Conservation (phyloP, 768 basidiomycete genomes). For the Tephrocybe sp. region DNA sequence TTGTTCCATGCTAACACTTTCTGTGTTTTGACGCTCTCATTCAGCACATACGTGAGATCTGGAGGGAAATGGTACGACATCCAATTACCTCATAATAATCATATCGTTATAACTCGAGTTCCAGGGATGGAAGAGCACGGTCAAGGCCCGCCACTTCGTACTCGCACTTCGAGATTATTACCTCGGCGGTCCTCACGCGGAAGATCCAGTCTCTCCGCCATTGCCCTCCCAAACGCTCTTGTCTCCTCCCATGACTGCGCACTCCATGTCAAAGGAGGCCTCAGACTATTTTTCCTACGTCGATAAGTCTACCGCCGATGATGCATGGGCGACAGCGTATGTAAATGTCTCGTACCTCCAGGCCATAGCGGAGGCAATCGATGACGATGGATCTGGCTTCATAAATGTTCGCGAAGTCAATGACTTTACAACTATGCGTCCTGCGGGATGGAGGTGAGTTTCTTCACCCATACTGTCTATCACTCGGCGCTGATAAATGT, state of each 20-base stretch:
- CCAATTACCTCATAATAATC: not conserved
- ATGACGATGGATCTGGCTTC: slow-evolving; percentile 6
- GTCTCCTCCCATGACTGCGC: not conserved
- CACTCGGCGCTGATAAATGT: no score
- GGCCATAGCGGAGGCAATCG: slow-evolving; percentile 3
- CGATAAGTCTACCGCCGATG: not conserved
- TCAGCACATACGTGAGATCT: not conserved
- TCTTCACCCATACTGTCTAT: no score
- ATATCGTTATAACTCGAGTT: not conserved
- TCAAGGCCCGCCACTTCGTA: slow-evolving; percentile 2
- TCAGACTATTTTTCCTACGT: not conserved
- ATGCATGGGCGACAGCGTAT: not conserved
- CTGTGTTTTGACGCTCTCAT: not conserved
- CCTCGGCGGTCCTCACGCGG: not conserved
- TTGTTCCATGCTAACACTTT: not conserved
- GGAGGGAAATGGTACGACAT: not conserved
- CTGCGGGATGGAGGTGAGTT: slow-evolving; percentile 2
- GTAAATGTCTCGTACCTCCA: not conserved
- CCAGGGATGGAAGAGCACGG: slow-evolving; percentile 3
- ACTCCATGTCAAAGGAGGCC: not conserved
- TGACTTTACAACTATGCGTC: not conserved
- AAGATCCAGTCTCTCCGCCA: not conserved
- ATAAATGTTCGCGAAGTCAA: not conserved
- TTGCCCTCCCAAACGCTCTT: not conserved
- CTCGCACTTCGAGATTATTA: slow-evolving; percentile 3